These are phyloP conservation scores for Eutrema japonicum DNA, from an alignment of 345 rosid genomes.

Conservation along the genomic window DNA sequence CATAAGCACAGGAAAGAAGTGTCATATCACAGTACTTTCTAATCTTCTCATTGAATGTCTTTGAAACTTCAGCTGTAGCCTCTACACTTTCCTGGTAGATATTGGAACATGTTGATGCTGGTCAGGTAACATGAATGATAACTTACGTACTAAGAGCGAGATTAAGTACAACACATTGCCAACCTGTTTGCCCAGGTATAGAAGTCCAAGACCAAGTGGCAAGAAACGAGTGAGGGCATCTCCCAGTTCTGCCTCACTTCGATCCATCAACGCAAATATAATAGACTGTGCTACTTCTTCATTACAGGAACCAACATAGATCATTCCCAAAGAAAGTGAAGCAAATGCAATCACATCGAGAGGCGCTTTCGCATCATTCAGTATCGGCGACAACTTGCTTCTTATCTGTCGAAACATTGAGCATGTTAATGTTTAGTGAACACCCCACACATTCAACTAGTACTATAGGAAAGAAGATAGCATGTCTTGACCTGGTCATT, in stretches of 20 bases:
- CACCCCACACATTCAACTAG: slow-evolving; percentile 26
- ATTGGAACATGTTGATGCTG: slow-evolving; percentile 23
- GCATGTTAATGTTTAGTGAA: slow-evolving; percentile 16
- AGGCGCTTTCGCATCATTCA: slow-evolving; percentile 70
- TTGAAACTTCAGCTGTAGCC: slow-evolving; percentile 96
- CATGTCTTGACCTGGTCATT: slow-evolving; percentile 61
- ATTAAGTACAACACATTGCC: slow-evolving; percentile 10
- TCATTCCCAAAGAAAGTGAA: slow-evolving; percentile 86
- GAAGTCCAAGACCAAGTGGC: slow-evolving; percentile 94
- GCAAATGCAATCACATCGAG: slow-evolving; percentile 90
- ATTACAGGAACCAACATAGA: slow-evolving; percentile 94
- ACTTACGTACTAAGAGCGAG: not conserved
- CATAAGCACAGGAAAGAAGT: slow-evolving; percentile 94
- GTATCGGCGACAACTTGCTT: slow-evolving; percentile 61
- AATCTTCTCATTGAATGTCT: slow-evolving; percentile 89
- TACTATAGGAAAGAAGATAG: slow-evolving; percentile 10
- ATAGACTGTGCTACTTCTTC: slow-evolving; percentile 96
- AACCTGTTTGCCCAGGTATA: slow-evolving; percentile 99
- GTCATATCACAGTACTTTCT: slow-evolving; percentile 92
- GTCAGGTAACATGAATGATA: slow-evolving; percentile 10
- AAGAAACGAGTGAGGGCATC: slow-evolving; percentile 84
- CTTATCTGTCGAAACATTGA: slow-evolving; percentile 59
- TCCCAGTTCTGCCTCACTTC: slow-evolving; percentile 80
- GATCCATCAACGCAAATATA: slow-evolving; percentile 83
- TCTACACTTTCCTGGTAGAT: slow-evolving; percentile 78